Evolutionary conservation across 768 basidiomycete species (phyloP).

Genomic region (Mycena filopes): DNA sequence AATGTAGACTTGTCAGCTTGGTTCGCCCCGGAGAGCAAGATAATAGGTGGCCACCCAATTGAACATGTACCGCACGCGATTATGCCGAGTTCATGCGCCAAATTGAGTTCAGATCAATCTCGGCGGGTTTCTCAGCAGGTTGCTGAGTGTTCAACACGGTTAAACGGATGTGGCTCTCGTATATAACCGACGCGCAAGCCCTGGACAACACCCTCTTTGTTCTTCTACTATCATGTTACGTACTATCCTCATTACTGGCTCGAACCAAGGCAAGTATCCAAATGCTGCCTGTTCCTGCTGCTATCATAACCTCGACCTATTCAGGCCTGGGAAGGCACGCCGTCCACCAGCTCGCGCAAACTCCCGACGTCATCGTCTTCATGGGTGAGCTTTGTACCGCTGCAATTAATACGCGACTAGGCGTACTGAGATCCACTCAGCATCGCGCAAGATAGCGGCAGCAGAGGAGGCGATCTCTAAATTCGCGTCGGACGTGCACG

Average conservation of each 20-base stretch:
- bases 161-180: no score
- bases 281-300: not conserved
- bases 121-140: no score
- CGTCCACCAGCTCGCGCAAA: conserved; percentile 14
- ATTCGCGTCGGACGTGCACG: conserved; percentile 11
- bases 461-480: conserved; percentile 15
- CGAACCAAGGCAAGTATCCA: conserved; percentile 24
- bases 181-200: no score
- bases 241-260: conserved; percentile 18
- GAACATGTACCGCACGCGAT: no score
- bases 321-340: conserved; percentile 21
- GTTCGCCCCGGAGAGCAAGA: no score
- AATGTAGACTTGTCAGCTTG: no score
- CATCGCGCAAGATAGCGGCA: conserved; percentile 14
- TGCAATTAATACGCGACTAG: not conserved
- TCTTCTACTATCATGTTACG: conserved; percentile 2
- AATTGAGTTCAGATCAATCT: no score
- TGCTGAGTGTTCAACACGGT: no score
- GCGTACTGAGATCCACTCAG: not conserved
- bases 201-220: no score
- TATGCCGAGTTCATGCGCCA: no score
- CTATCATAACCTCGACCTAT: not conserved
- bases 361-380: conserved; percentile 9
- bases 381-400: conserved; percentile 9
- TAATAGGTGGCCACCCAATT: no score